Evolutionary conservation across 116 monocot species (phyloP), one percentile per base, ranked within the genome.

Genomic region (Zostera marina): DNA sequence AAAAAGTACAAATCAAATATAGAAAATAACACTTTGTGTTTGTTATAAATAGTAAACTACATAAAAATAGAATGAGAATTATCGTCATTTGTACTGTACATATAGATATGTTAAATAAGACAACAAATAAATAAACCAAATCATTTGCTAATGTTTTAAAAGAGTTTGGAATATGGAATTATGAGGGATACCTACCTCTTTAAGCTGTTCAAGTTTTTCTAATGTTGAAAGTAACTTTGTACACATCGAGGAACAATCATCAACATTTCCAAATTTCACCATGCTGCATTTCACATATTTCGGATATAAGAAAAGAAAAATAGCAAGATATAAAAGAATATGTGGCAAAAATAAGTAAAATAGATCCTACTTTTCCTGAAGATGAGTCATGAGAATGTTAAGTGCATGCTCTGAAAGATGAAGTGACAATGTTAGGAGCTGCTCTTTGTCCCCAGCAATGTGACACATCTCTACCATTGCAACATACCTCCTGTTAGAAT

Each of bases 381-480:
- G 74, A 78, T 96, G 88, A 63, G 79, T 74, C 15, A 96, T 75
- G 48, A 96, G 66, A 58, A 88, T 85, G 73, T 76, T 82, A 47
- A 84, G 46, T 14, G 67, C 62, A 67, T 77, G 69, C 67, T 96
- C 94, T 38, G 74, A 84, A 68, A 88, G 78, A 60, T 80, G 74
- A 62, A 96, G 88, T 54, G 89, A 52, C 22, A 85, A 20, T 54
- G 75, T 65, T 48, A 88, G 77, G 32, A 88, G 67, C 46, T 76
- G 79, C 63, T 82, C 85, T 60, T 75, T 73, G 39, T 77, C 77
- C 39, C 89, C 89, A 58, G 73, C 73, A 61, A 82, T 73, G 47
- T 63, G 73, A 56, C 94, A 94, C 81, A 96, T 88, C 63, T 88
- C 85, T 21, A 85, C 69, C 85, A 88, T 85, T 47, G 94, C 88